Percentiles rank a stretch among this genome's conserved stretches.
Evolutionary conservation across 768 basidiomycete genomes (phyloP).

Genomic region (Xerocomellus intermedius): DNA sequence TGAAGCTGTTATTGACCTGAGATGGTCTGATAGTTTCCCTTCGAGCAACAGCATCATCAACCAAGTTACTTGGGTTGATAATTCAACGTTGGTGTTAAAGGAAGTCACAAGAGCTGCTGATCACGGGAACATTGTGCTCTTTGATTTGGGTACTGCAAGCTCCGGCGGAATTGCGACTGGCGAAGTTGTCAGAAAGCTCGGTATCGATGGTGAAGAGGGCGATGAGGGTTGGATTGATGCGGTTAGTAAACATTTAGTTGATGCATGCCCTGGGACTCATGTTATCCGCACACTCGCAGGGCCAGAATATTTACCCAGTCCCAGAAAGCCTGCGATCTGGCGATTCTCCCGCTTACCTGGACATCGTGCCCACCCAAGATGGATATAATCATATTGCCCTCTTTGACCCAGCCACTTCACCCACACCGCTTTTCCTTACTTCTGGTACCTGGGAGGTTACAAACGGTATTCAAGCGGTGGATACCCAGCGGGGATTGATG

Average conservation of each 20-base stretch:
- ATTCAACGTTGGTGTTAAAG: conserved; percentile 71
- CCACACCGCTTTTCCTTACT: conserved; percentile 79
- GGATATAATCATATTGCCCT: conserved; percentile 94
- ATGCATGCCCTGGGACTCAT: conserved; percentile 9
- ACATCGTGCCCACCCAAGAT: conserved; percentile 76
- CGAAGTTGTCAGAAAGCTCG: conserved; percentile 70
- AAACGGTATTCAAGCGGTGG: conserved; percentile 67
- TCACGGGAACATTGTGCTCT: conserved; percentile 75
- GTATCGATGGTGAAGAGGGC: conserved; percentile 79
- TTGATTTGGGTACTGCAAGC: conserved; percentile 47
- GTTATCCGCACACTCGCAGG: conserved; percentile 37
- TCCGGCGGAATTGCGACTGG: conserved; percentile 38
- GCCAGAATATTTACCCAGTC: conserved; percentile 61
- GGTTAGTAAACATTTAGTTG: conserved; percentile 43
- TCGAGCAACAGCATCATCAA: conserved; percentile 66
- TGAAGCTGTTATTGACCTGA: conserved; percentile 52
- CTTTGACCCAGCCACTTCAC: conserved; percentile 73
- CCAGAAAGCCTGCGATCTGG: conserved; percentile 42
- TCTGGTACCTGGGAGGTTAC: conserved; percentile 90
- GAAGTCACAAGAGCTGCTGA: conserved; percentile 85
- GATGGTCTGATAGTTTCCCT: conserved; percentile 63
- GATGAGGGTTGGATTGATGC: conserved; percentile 95
- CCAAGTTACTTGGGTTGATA: conserved; percentile 88
- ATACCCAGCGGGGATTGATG: conserved; percentile 66
- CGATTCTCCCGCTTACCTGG: conserved; percentile 73